Base-by-base conservation (phyloP, 1,284 basidiomycete genomes). In the Heterobasidion annosum region DNA sequence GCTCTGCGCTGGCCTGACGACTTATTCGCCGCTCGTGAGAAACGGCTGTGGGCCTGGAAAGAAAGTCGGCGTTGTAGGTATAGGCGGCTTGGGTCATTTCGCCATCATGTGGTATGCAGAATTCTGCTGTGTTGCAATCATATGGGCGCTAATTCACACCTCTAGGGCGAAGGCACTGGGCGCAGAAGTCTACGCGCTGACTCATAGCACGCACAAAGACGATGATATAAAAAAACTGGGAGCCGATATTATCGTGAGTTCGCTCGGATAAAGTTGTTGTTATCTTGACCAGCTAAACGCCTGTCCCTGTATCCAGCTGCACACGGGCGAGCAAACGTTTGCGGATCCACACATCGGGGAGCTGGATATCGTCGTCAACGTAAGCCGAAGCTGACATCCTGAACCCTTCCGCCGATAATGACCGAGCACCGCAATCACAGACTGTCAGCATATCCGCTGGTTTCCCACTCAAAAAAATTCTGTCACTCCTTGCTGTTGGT, bases 1-100 rank as follows among this genome's bases (percentile, higher is more conserved):
- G 77, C 65, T 83, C 34, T 88, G 85, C 63, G 85, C 74, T 4
- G 85, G 85, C 50, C 66, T 88, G 19, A 88, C 85, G 8, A 76
- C 82, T 44, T 87, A 74, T 70, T 83, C 81, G 0, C 85, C 86
- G 2, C 70, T 89, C 7, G 73, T 78, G 51, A 73, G 79, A 48
- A 79, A 85, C 66, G 79, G 79, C 40, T 73, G 75, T 54, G 83
- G 81, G 0, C 75, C 81, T 3, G 85, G 83, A 19, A 83, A 81
- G 71, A 79, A 77, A 57, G 83, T 88, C 56, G 86, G 82, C 42
- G 71, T 89, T 51, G 71, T 85, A 61, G 84, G 85, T 46, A 75
- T 85, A 48, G 83, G 83, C 50, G 83, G 82, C 42, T 68, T 85
- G 16, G 70, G 73, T 10, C 59, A 67, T 56, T 63, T 61, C 48